Base-by-base conservation (phyloP, 1,284 basidiomycete species). In the Boletus mariae region DNA sequence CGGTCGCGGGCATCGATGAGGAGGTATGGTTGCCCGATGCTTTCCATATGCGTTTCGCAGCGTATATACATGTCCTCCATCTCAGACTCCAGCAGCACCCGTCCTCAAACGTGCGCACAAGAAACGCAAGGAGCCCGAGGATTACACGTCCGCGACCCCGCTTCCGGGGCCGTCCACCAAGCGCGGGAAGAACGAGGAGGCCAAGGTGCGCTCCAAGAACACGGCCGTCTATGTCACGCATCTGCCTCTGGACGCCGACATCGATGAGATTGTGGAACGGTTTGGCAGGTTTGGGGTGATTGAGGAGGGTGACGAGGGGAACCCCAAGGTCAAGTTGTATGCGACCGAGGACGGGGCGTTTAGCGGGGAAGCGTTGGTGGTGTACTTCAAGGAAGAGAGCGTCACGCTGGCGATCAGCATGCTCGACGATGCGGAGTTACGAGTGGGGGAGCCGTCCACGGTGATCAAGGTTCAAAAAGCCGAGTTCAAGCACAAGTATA, bases 301-400 rank as follows among this genome's bases (percentile, higher is more conserved):
- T 54, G 87, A 98, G 66, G 91, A 97, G 65, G 94, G 94, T 61
- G 89, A 95, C 62, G 76, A 85, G 12, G 94, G 93, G 11, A 80
- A 90, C 51, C 87, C 90, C 12, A 90, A 95, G 61, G 82, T 98
- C 69, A 98, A 99, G 76, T 79, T 99, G 75, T 99, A 99, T 71
- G 86, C 89, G 51, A 85, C 84, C 57, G 92, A 92, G 2, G 86
- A 92, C 57, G 94, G 94, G n/a, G 73, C 78, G 32, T 98, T 98
- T 72, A 97, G 85, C 63, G 96, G 97, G 32, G 96, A 99, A 60
- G 96, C 96, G 1, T 74, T 99, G 57, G 87, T 99, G 53, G 94
- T 98, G 45, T 99, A 92, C 71, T 97, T 98, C 78, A 98, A 98
- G 70, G 93, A 96, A 66, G 96, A 95, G 57, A 94, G 91, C 29